A percentile compares a stretch with the other conserved stretches of the same genome.
These are phyloP conservation scores for Mortierella sp. DNA, from an alignment of 371 early-diverging fungal species.

Conservation along the genomic window DNA sequence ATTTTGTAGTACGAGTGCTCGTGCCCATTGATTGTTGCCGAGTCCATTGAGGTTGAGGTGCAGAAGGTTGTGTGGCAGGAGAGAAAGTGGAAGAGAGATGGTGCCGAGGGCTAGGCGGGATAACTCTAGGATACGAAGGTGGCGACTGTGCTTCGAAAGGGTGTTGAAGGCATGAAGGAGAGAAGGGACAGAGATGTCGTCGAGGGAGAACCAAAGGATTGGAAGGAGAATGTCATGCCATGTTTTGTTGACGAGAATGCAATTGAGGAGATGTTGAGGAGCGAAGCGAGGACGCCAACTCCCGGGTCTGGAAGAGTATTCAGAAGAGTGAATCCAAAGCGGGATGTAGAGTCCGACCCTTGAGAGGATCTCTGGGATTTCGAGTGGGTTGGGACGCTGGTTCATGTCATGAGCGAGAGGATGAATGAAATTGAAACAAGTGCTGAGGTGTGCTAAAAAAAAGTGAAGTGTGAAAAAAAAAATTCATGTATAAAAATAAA, in stretches of 20 bases:
- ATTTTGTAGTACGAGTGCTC: slow-evolving; percentile 17
- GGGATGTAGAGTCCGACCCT: slow-evolving; percentile 29
- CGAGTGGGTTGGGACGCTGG: slow-evolving; percentile 27
- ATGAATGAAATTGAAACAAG: background rate
- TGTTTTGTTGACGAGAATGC: slow-evolving; percentile 28
- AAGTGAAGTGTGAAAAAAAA: background rate
- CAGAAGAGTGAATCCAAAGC: slow-evolving; percentile 22
- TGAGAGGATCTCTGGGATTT: slow-evolving; percentile 36
- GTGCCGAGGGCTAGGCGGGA: background rate
- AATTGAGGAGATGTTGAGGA: slow-evolving; percentile 23
- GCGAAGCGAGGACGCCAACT: slow-evolving; percentile 10
- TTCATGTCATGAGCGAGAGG: slow-evolving; percentile 16
- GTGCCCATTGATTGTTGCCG: slow-evolving; percentile 15
- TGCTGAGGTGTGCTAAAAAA: no score
- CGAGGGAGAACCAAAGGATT: slow-evolving; percentile 28
- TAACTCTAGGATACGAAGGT: slow-evolving; percentile 21
- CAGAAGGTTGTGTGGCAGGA: slow-evolving; percentile 10
- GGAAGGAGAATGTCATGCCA: slow-evolving; percentile 35
- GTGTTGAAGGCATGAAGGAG: background rate
- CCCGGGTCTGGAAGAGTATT: background rate
- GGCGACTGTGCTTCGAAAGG: slow-evolving; percentile 6
- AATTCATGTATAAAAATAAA: background rate
- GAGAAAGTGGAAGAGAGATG: slow-evolving; percentile 1
- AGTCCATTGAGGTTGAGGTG: slow-evolving; percentile 18
- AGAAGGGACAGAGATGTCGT: slow-evolving; percentile 23